Base-by-base conservation (phyloP, 192 early-diverging fungal genomes). In the Cetraspora pellucida region DNA sequence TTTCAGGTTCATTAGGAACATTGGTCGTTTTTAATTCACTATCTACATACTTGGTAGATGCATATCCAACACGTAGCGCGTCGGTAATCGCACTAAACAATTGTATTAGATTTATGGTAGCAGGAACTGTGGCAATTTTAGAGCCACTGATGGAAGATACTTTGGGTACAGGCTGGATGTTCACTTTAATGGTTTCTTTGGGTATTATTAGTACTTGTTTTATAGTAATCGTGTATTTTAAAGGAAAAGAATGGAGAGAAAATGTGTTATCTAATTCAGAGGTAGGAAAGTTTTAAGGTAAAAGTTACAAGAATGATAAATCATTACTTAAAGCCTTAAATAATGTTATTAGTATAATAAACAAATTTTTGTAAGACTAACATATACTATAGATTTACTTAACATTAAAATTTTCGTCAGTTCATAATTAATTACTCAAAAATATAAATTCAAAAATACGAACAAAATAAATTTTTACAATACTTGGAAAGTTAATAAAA, bases 181-280 rank as follows among this genome's bases (percentile, higher is more conserved):
- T 71, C 25, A 71, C 68, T 16, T 10, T 54, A n/a, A 10, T 71
- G 13, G 10, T 17, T 49, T 1, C 17, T 5, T 25, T 71, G 10
- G 16, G 17, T 71, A 27, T 10, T 52, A 8, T 27, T 6, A 30
- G 49, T 54, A 31, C 5, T 25, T 25, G 13, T 27, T 27, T 31
- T 16, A 25, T 71, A 54, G 23, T 71, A 27, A 10, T 71, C 4
- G 50, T 54, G n/a, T 71, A 71, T 52, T 52, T 54, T 27, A 71
- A 52, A 50, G 68, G 68, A 28, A 71, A 50, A 52, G 25, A 3
- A 27, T 71, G 68, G 68, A 47, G 68, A 54, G 78, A 77, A 54
- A n/a, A n/a, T n/a, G n/a, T n/a, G n/a, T n/a, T n/a, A n/a, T n/a
- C n/a, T n/a, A n/a, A n/a, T n/a, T n/a, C n/a, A n/a, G n/a, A n/a